Evolutionary conservation across 2,329 filamentous ascomycete species (phyloP), one percentile per base, ranked within the genome.

Genomic region (Sclerotinia nivalis): DNA sequence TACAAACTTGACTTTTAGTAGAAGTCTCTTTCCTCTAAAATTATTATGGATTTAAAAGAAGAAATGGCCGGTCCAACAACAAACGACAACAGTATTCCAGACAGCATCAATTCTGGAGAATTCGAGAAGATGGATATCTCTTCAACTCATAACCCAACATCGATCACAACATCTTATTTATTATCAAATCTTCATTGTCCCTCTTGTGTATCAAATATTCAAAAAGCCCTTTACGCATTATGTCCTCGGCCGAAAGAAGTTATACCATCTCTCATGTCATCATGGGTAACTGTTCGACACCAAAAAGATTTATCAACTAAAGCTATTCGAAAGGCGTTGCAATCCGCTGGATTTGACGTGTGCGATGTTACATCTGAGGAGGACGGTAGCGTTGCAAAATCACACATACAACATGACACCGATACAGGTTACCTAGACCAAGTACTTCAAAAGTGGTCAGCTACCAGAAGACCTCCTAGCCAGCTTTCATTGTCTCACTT

Each of bases 101-200:
- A 40, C 9, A 62, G 34, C 47, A 62, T 68, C 56, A 68, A 45
- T 62, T 61, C 66, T 15, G 28, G 45, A 13, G 62, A 55, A 8
- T 28, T 15, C 18, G 31, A 40, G 12, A 70, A 70, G 45, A 67
- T 70, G 68, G 43, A 52, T 40, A 69, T 50, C 9, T 12, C 45
- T 4, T 47, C 28, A 28, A 45, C 28, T 20, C 43, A 37, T 10
- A 43, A 49, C 1, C 31, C 45, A 49, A 18, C 28, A 40, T 55
- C 50, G 25, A 66, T 73, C 37, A 76, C 76, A 54, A 76, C 74
- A 60, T 76, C 76, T 47, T 88, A 90, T 76, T 84, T 93, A 72
- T 82, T 93, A 74, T 87, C 85, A 72, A 93, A 93, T 79, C 84
- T 93, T n/a, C 91, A 93, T 80, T 93, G 91, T 81, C 88, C 90